phyloP scores from a whole-genome alignment of 208 protist genomes.

The Leishmania major region DNA sequence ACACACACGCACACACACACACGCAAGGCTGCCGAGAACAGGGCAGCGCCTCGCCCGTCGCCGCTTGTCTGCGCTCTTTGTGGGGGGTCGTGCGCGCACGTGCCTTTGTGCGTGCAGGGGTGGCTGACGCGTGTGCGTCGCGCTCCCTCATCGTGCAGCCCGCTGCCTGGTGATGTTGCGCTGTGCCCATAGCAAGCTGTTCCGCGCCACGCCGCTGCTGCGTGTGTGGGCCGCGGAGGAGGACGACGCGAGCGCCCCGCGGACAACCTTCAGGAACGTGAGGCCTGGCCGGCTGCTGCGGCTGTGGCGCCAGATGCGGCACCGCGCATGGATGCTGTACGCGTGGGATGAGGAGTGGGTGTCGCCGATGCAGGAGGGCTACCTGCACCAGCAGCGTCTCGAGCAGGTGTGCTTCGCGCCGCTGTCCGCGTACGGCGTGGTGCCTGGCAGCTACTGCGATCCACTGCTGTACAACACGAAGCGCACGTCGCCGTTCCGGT shows the following conservation, averaged over 20 bases:
- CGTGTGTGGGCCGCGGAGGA: constrained; percentile 88
- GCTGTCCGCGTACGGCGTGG: constrained; percentile 88
- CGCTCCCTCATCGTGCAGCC: no score
- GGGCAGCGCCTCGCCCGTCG: no score
- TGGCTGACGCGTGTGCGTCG: no score
- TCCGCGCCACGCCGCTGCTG: constrained; percentile 64
- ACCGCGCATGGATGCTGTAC: constrained; percentile 81
- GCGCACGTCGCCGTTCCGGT: constrained; percentile 89
- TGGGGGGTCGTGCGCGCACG: no score
- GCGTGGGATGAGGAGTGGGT: constrained; percentile 91
- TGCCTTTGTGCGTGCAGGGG: no score
- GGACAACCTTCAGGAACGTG: constrained; percentile 91
- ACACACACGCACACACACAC: no score
- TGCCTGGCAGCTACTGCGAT: constrained; percentile 90
- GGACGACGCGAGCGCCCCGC: constrained; percentile 79
- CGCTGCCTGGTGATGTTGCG: constrained; percentile 38
- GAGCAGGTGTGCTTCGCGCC: constrained; percentile 91
- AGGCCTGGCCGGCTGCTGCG: constrained; percentile 81
- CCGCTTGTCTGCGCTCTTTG: no score
- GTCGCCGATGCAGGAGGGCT: constrained; percentile 74
- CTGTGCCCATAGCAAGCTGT: constrained; percentile 21
- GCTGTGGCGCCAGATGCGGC: constrained; percentile 87
- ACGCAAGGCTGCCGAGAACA: no score
- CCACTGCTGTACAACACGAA: constrained; percentile 93
- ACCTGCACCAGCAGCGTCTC: constrained; percentile 86